Conservation (phyloP, 768 basidiomycete species). For the Suillus cothurnatus region DNA sequence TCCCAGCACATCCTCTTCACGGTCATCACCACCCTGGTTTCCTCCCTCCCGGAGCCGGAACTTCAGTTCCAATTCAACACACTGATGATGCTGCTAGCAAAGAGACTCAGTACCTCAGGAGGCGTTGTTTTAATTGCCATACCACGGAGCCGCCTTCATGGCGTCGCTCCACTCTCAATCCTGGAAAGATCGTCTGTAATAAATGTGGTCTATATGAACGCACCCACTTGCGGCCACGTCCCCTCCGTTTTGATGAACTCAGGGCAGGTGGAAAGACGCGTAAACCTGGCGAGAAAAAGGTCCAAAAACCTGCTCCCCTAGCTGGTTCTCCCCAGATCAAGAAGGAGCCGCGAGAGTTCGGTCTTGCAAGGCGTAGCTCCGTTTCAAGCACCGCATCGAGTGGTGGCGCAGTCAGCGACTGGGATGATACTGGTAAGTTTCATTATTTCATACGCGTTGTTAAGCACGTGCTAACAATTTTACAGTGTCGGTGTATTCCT, state of each 20-base stretch:
- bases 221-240: conserved; percentile 81
- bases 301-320: conserved; percentile 34
- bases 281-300: conserved; percentile 44
- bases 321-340: conserved; percentile 51
- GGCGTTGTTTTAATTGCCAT: conserved; percentile 89
- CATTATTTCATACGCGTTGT: neutral
- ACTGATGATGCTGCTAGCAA: conserved; percentile 90
- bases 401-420: conserved; percentile 64
- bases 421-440: conserved; percentile 76
- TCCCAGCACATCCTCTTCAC: conserved; percentile 30
- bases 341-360: conserved; percentile 61
- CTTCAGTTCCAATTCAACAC: conserved; percentile 68
- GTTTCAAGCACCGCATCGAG: conserved; percentile 59
- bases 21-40: conserved; percentile 41
- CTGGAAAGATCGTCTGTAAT: conserved; percentile 93
- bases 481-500: conserved; percentile 33
- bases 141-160: conserved; percentile 89
- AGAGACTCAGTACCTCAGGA: conserved; percentile 87
- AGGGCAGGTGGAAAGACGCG: conserved; percentile 85
- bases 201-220: conserved; percentile 92
- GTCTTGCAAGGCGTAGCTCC: conserved; percentile 58
- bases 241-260: conserved; percentile 85
- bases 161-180: conserved; percentile 86
- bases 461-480: neutral
- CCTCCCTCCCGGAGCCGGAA: conserved; percentile 44